These are phyloP conservation scores for Nasturtium officinale DNA, from an alignment of 345 rosid species.

Conservation along the genomic window DNA sequence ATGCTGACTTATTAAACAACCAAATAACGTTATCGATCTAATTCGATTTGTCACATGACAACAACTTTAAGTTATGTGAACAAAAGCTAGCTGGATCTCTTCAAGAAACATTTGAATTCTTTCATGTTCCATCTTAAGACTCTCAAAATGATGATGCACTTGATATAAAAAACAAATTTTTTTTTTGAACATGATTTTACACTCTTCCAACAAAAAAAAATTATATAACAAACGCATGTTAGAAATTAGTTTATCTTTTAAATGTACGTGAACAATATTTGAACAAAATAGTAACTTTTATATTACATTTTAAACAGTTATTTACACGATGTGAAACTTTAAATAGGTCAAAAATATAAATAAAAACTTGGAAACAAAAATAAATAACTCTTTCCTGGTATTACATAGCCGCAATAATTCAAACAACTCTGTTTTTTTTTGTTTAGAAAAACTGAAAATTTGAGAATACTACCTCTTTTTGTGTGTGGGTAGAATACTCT, in stretches of 20 bases:
- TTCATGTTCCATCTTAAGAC: no score
- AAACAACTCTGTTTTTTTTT: not conserved
- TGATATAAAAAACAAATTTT: no score
- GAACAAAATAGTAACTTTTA: not conserved
- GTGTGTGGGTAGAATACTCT: conserved; percentile 4
- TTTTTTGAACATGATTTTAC: no score
- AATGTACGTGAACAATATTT: not conserved
- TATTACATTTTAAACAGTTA: conserved; percentile 6
- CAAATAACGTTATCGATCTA: not conserved
- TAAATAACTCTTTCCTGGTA: conserved; percentile 7
- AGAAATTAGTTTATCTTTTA: not conserved
- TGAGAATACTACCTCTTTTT: conserved; percentile 21
- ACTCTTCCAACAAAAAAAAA: no score
- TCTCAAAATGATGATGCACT: no score
- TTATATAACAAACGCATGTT: not conserved
- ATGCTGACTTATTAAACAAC: not conserved
- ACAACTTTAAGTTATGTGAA: not conserved
- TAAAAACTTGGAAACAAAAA: conserved; percentile 9
- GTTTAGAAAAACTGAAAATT: conserved; percentile 13
- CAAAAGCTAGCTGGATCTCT: no score
- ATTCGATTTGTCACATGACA: not conserved
- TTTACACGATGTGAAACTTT: conserved; percentile 9
- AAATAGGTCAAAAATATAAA: not conserved
- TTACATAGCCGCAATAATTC: conserved; percentile 27
- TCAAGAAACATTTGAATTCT: no score